Evolutionary conservation across 176 grass and related monocot genomes (phyloP).

Genomic region (Raddia guianensis): DNA sequence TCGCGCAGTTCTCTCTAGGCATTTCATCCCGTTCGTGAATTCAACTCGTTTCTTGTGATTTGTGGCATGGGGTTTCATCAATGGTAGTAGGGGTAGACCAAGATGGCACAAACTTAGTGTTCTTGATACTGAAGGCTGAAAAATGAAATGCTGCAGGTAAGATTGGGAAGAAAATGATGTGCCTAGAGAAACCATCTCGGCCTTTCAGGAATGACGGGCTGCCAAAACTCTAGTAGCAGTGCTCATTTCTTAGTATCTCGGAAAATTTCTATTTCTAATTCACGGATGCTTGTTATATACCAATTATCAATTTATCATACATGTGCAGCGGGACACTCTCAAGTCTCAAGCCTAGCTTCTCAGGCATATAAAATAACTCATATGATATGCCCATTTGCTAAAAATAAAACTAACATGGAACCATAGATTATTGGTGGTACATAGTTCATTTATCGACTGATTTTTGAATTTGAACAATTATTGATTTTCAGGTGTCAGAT

Average conservation of each 20-base stretch:
- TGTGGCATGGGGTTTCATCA: neutral
- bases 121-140: neutral
- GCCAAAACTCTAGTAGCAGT: neutral
- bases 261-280: neutral
- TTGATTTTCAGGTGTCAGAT: conserved; percentile 51
- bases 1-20: neutral
- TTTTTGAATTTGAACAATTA: neutral
- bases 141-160: neutral
- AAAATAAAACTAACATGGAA: neutral
- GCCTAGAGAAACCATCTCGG: neutral
- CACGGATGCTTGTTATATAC: neutral
- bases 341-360: neutral
- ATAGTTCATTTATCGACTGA: neutral
- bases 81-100: neutral
- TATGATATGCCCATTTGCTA: conserved; percentile 1
- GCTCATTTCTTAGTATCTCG: conserved; percentile 13
- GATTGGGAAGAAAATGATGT: neutral
- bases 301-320: neutral
- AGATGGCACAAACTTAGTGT: neutral
- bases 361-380: neutral
- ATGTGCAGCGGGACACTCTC: neutral
- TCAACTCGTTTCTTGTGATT: conserved; percentile 12
- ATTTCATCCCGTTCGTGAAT: neutral
- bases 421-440: neutral
- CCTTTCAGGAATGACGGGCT: neutral